Evolutionary conservation across 805 yeast species (phyloP).

Genomic region (Babjeviella inositovora): DNA sequence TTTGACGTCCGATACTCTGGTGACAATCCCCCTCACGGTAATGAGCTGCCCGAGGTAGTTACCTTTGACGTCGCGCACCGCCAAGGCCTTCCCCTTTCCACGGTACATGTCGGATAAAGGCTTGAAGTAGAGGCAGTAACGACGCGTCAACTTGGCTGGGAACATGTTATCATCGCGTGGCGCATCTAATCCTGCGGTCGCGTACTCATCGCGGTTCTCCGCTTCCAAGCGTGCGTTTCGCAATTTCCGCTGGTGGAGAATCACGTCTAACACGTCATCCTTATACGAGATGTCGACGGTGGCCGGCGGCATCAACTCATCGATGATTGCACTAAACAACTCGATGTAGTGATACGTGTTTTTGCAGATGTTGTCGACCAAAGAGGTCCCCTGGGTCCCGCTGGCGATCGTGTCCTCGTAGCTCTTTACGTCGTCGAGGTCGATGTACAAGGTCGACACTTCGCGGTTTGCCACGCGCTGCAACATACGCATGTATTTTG

Average conservation of each 20-base stretch:
- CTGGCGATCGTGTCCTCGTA: constrained; percentile 35
- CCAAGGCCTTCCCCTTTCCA: constrained; percentile 36
- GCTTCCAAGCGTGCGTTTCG: constrained; percentile 62
- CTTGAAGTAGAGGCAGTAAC: constrained; percentile 76
- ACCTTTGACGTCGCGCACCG: constrained; percentile 87
- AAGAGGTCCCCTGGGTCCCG: constrained; percentile 5
- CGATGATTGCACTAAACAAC: constrained; percentile 59
- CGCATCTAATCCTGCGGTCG: constrained; percentile 18
- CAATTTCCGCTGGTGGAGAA: constrained; percentile 76
- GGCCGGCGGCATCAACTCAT: constrained; percentile 77
- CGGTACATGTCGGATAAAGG: constrained; percentile 39
- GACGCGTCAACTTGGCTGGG: constrained; percentile 75
- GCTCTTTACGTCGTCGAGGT: constrained; percentile 67
- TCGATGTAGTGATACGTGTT: constrained; percentile 75
- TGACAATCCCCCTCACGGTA: constrained; percentile 87
- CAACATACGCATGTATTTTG: constrained; percentile 61
- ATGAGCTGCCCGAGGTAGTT: constrained; percentile 70
- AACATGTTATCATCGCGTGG: constrained; percentile 33
- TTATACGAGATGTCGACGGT: constrained; percentile 61
- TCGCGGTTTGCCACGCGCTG: constrained; percentile 82
- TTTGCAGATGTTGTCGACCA: constrained; percentile 44
- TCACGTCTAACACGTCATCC: constrained; percentile 88
- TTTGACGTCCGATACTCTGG: constrained; percentile 91
- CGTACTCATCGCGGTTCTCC: constrained; percentile 49
- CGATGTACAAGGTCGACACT: constrained; percentile 46